Conservation (phyloP, 2,329 filamentous ascomycete genomes). For the Ophiosphaerella korrae region DNA sequence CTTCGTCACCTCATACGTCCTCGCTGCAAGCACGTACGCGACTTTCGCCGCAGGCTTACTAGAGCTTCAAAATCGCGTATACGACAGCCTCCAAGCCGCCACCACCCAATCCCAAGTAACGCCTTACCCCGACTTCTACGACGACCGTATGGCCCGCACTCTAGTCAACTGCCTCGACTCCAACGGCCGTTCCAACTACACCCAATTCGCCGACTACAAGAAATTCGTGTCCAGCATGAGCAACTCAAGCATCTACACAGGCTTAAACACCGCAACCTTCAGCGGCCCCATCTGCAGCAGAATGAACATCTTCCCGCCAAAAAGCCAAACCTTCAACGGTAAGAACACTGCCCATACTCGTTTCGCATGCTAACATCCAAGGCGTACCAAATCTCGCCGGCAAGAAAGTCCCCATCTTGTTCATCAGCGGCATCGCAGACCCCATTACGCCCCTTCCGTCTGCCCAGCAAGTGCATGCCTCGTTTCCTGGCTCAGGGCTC, state of each 20-base stretch:
- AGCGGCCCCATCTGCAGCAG: constrained; percentile 19
- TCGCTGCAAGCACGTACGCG: background rate
- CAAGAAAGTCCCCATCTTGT: constrained; percentile 16
- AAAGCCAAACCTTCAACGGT: constrained; percentile 27
- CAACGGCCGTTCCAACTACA: constrained; percentile 15
- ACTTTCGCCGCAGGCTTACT: constrained; percentile 6
- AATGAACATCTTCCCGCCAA: constrained; percentile 16
- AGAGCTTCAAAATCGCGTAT: constrained; percentile 11
- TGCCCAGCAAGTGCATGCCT: constrained; percentile 43
- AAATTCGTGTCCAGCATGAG: background rate
- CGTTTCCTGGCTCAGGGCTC: constrained; percentile 47
- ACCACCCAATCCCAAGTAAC: constrained; percentile 8
- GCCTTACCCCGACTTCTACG: background rate
- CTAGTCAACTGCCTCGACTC: constrained; percentile 20
- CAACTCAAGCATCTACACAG: constrained; percentile 13
- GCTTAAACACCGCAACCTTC: constrained; percentile 5
- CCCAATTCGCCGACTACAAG: constrained; percentile 9
- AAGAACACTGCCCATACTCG: background rate
- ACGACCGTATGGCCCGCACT: constrained; percentile 5
- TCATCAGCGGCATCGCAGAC: constrained; percentile 45
- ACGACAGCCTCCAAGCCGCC: constrained; percentile 1
- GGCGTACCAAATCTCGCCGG: constrained; percentile 7
- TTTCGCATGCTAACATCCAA: background rate
- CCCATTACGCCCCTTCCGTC: constrained; percentile 59
- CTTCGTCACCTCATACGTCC: constrained; percentile 5